phyloP scores from a whole-genome alignment of 139 green algal genomes.

The Closterium sp. region DNA sequence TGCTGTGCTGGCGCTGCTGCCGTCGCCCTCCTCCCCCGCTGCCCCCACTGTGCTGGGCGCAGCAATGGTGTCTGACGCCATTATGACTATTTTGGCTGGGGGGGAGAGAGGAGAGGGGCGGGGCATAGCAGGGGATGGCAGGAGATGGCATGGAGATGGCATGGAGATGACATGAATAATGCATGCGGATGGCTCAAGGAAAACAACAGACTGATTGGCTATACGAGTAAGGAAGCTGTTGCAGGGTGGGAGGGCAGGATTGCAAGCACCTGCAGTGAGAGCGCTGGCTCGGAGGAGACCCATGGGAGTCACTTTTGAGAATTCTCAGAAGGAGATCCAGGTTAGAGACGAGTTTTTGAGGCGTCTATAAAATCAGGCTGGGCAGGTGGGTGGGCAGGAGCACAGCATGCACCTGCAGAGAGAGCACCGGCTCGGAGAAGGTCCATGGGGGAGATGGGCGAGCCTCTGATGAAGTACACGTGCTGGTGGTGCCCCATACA shows the following conservation, averaged over 20 bases:
- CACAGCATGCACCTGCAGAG: constrained; percentile 2
- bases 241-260: background rate
- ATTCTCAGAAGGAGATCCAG: too few species aligned
- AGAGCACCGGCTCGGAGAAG: constrained; percentile 33
- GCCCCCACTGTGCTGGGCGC: background rate
- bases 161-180: too few species aligned
- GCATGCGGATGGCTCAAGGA: too few species aligned
- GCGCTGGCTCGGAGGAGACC: constrained; percentile 35
- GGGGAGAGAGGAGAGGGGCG: too few species aligned
- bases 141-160: too few species aligned
- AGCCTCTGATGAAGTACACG: constrained; percentile 46
- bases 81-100: background rate
- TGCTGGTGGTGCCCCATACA: constrained; percentile 23
- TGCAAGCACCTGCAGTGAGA: constrained; percentile 16
- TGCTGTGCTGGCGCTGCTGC: background rate
- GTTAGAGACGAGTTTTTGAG: too few species aligned
- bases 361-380: too few species aligned
- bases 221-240: too few species aligned
- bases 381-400: background rate
- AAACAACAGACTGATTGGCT: too few species aligned
- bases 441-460: constrained; percentile 38
- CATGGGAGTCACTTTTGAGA: too few species aligned
- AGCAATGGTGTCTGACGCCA: background rate
- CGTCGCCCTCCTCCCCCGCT: background rate
- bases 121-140: too few species aligned